phyloP scores from a whole-genome alignment of 2,329 filamentous ascomycete species.

The Lachnellula occidentalis region DNA sequence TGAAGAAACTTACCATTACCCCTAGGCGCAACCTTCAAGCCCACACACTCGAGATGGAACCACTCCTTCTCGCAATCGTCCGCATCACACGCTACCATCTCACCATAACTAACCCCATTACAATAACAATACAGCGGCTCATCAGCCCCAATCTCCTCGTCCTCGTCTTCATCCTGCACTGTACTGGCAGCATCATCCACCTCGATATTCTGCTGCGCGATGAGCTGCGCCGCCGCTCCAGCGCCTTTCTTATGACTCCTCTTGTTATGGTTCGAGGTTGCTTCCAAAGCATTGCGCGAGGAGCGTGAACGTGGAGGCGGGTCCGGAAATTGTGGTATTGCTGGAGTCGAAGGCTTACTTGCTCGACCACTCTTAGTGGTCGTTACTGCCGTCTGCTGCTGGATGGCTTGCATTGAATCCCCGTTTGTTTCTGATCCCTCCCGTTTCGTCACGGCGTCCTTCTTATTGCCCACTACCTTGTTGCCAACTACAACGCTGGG shows the following conservation, averaged over 20 bases:
- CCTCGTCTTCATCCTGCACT: conserved; percentile 43
- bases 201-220: conserved; percentile 33
- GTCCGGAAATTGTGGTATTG: conserved; percentile 54
- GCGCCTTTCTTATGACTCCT: conserved; percentile 56
- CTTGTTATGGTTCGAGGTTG: conserved; percentile 35
- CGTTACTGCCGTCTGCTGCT: conserved; percentile 33
- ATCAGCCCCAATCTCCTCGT: conserved; percentile 60
- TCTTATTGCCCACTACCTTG: conserved; percentile 38
- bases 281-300: conserved; percentile 39
- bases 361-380: conserved; percentile 60
- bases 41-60: conserved; percentile 81
- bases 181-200: conserved; percentile 42
- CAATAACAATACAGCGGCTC: conserved; percentile 77
- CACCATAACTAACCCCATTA: conserved; percentile 73
- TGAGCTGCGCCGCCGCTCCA: conserved; percentile 29
- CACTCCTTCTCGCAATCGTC: conserved; percentile 69
- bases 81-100: conserved; percentile 79
- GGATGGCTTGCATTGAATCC: conserved; percentile 32
- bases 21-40: conserved; percentile 71
- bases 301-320: conserved; percentile 46
- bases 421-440: conserved; percentile 45
- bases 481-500: conserved; percentile 28
- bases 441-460: conserved; percentile 40
- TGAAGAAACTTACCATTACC: conserved; percentile 36
- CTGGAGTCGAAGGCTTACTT: conserved; percentile 62